These are phyloP conservation scores for Serendipita vermifera DNA, from an alignment of 768 basidiomycete species.

Conservation along the genomic window DNA sequence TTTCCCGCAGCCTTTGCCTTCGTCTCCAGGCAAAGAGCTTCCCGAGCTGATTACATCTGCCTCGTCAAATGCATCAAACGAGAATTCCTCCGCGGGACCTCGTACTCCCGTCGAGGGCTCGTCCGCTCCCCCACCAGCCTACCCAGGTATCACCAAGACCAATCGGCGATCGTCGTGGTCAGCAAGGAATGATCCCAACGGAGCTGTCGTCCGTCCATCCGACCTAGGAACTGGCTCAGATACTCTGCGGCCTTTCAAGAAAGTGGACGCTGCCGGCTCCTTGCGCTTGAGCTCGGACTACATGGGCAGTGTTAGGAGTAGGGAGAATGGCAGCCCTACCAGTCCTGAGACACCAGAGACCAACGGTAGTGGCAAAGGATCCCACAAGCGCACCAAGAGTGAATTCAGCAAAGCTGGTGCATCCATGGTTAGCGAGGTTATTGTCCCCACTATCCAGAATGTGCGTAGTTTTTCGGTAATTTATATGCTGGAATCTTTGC, in stretches of 20 bases:
- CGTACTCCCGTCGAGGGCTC: conserved; percentile 25
- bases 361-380: conserved; percentile 16
- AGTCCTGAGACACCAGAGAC: conserved; percentile 32
- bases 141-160: conserved; percentile 22
- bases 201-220: conserved; percentile 64
- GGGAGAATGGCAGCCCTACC: conserved; percentile 29
- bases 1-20: background rate
- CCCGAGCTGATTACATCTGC: conserved; percentile 29
- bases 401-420: conserved; percentile 53
- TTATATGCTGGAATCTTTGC: background rate
- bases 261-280: conserved; percentile 69
- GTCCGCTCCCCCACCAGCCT: conserved; percentile 45
- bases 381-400: conserved; percentile 39
- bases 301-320: conserved; percentile 52
- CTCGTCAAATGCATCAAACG: conserved; percentile 28
- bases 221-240: conserved; percentile 75
- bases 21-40: conserved; percentile 32
- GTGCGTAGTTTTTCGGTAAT: conserved; percentile 32
- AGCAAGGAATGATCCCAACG: conserved; percentile 50
- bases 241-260: conserved; percentile 89
- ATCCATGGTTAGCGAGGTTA: conserved; percentile 66
- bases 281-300: conserved; percentile 66
- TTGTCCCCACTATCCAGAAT: conserved; percentile 64
- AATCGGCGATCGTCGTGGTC: conserved; percentile 62
- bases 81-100: conserved; percentile 31